These are phyloP conservation scores for Paramecium bursaria DNA, from an alignment of 73 alveolate genomes.

Conservation along the genomic window DNA sequence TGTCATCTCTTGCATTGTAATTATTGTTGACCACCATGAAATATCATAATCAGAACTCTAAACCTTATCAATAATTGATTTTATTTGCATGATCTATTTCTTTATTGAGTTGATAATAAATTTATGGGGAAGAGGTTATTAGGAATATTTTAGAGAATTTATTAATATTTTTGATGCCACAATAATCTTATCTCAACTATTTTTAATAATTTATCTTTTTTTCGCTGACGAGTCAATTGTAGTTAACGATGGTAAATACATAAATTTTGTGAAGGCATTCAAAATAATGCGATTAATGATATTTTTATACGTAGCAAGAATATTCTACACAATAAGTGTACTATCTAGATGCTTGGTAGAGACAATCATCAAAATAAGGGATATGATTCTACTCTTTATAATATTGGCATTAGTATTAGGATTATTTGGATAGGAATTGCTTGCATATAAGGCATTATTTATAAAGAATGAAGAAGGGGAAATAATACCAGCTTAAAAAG, in stretches of 20 bases:
- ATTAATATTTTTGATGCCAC: slow-evolving; percentile 10
- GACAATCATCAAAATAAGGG: slow-evolving; percentile 10
- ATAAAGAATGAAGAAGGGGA: not conserved
- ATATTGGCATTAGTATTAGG: not conserved
- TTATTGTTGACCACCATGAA: not conserved
- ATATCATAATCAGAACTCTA: not conserved
- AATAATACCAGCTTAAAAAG: not conserved
- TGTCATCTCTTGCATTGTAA: not conserved
- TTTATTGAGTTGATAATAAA: not conserved
- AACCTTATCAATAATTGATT: slow-evolving; percentile 21
- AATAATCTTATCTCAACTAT: slow-evolving; percentile 23
- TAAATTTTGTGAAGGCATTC: slow-evolving; percentile 39
- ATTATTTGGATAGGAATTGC: slow-evolving; percentile 36
- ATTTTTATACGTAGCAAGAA: slow-evolving; percentile 38
- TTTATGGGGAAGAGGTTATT: slow-evolving; percentile 27
- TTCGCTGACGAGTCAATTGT: slow-evolving; percentile 5
- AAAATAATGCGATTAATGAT: slow-evolving; percentile 6
- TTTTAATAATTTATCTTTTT: slow-evolving; percentile 3
- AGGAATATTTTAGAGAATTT: slow-evolving; percentile 44
- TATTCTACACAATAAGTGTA: slow-evolving; percentile 32
- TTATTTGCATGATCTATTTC: slow-evolving; percentile 26
- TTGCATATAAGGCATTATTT: slow-evolving; percentile 52
- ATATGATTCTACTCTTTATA: slow-evolving; percentile 42
- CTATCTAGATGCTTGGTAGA: slow-evolving; percentile 36
- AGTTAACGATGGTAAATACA: slow-evolving; percentile 5